These are phyloP conservation scores for Globisporangium radiosum DNA, from an alignment of 352 stramenopile genomes.

Conservation along the genomic window DNA sequence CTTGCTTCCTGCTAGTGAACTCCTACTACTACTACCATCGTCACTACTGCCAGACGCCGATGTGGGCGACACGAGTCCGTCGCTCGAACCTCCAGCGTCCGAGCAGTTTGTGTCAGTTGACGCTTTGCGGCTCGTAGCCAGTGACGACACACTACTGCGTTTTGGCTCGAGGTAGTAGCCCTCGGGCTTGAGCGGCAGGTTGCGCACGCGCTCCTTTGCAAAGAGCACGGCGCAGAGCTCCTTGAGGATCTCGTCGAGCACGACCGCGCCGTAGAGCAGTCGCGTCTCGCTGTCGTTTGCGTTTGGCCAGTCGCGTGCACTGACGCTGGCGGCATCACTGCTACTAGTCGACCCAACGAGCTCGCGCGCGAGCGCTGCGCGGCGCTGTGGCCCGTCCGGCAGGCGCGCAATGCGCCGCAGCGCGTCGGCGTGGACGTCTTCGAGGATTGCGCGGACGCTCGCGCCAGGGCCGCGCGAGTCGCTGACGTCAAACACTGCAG, in stretches of 20 bases:
- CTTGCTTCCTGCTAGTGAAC: slow-evolving; percentile 14
- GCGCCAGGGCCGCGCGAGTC: slow-evolving; percentile 31
- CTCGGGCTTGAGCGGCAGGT: slow-evolving; percentile 70
- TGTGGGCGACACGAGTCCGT: slow-evolving; percentile 5
- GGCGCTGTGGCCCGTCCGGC: slow-evolving; percentile 31
- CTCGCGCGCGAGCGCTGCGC: slow-evolving; percentile 53
- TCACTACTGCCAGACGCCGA: background rate
- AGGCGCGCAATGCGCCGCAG: slow-evolving; percentile 52
- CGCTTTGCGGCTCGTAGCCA: slow-evolving; percentile 14
- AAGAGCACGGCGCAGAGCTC: slow-evolving; percentile 81
- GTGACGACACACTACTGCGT: slow-evolving; percentile 15
- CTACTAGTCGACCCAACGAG: slow-evolving; percentile 70
- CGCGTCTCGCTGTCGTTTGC: slow-evolving; percentile 42
- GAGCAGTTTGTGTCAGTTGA: slow-evolving; percentile 36
- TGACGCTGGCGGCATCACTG: slow-evolving; percentile 24
- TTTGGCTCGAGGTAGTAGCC: slow-evolving; percentile 80
- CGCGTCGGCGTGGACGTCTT: slow-evolving; percentile 72
- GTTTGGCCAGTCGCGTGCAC: slow-evolving; percentile 19
- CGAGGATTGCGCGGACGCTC: slow-evolving; percentile 69
- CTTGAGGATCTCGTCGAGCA: slow-evolving; percentile 83
- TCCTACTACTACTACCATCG: too few relatives aligned
- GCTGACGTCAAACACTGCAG: slow-evolving; percentile 47
- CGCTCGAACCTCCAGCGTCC: slow-evolving; percentile 18
- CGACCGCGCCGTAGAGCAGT: slow-evolving; percentile 64
- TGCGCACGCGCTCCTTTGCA: slow-evolving; percentile 62